Conservation (phyloP, 2,329 filamentous ascomycete genomes). For the Xylariales sp. region DNA sequence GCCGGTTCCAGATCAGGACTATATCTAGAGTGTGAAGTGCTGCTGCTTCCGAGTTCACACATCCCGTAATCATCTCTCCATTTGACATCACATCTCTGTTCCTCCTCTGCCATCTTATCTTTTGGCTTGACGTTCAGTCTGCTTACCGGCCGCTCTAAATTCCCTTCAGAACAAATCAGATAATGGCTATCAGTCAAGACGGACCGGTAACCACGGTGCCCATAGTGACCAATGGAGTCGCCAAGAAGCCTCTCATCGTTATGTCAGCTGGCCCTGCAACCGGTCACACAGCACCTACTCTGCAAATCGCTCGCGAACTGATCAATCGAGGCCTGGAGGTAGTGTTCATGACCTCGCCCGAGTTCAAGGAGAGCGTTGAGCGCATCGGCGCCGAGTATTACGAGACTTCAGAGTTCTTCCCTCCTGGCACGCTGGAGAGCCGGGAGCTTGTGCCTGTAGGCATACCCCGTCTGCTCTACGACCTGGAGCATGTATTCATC, state of each 20-base stretch:
- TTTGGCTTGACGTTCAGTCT: no score
- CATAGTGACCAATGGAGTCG: not conserved
- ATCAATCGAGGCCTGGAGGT: constrained; percentile 31
- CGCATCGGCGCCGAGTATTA: constrained; percentile 30
- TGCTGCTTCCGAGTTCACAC: no score
- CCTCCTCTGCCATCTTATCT: no score
- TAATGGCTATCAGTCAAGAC: not conserved
- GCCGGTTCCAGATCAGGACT: no score
- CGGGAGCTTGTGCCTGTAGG: constrained; percentile 10
- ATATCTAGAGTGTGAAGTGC: no score
- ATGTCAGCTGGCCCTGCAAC: constrained; percentile 14
- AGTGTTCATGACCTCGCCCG: constrained; percentile 26
- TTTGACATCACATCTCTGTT: no score
- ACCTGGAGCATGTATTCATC: constrained; percentile 29
- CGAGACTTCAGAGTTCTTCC: constrained; percentile 5
- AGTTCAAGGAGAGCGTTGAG: constrained; percentile 23
- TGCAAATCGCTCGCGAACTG: constrained; percentile 25
- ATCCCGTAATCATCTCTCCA: no score
- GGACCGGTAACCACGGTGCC: not conserved
- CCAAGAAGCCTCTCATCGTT: constrained; percentile 14
- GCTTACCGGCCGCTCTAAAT: no score
- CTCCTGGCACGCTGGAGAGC: not conserved
- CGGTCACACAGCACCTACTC: constrained; percentile 16
- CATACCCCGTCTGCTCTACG: constrained; percentile 20
- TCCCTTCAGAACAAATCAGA: no score